Evolutionary conservation across 495 filamentous ascomycete genomes (phyloP).

Genomic region (Trichoderma gamsii): DNA sequence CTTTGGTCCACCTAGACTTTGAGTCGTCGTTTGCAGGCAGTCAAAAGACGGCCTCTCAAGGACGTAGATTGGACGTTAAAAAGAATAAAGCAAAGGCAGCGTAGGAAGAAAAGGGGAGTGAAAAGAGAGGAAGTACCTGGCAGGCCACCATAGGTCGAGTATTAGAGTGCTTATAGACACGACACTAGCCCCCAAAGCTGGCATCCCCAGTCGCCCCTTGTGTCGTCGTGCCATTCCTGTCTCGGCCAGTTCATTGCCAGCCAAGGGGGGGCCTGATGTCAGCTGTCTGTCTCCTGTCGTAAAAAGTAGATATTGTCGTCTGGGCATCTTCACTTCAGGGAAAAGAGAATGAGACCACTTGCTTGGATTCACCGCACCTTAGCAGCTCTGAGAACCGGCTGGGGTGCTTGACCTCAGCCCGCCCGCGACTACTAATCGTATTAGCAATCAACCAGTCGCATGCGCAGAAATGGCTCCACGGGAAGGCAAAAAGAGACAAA

Average conservation of each 20-base stretch:
- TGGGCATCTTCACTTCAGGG: not conserved
- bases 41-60: too few relatives aligned
- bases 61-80: too few relatives aligned
- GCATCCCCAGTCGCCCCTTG: not conserved
- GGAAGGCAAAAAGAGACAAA: not conserved
- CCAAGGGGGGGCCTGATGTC: not conserved
- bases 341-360: not conserved
- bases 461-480: not conserved
- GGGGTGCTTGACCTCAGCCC: not conserved
- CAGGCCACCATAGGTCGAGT: not conserved
- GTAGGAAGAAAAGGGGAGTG: not conserved
- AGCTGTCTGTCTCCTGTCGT: conserved; percentile 3
- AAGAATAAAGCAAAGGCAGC: too few relatives aligned
- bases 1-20: too few relatives aligned
- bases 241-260: not conserved
- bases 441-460: not conserved
- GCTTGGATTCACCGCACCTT: not conserved
- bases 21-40: too few relatives aligned
- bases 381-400: not conserved
- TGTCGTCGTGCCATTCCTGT: not conserved
- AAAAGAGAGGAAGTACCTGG: not conserved
- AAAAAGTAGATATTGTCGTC: not conserved
- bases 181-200: conserved; percentile 10
- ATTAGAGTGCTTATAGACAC: not conserved
- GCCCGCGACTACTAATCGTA: not conserved